Conservation (phyloP, 805 yeast species). For the Cyberlindnera suaveolens region DNA sequence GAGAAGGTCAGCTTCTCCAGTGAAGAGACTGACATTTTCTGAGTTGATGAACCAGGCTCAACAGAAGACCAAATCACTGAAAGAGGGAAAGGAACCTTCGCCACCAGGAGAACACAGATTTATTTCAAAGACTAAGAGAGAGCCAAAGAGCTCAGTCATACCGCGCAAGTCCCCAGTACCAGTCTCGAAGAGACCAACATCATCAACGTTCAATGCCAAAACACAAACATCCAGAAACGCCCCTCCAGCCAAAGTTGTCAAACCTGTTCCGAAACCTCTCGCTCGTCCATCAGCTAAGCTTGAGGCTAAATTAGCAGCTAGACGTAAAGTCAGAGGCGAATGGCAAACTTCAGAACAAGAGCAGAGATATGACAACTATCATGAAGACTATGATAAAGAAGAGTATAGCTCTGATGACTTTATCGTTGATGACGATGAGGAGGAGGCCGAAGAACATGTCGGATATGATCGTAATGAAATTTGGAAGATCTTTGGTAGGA, state of each 20-base stretch:
- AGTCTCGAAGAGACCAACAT: neutral
- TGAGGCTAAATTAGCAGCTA: constrained; percentile 37
- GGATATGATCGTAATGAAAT: constrained; percentile 82
- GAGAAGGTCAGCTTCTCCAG: constrained; percentile 16
- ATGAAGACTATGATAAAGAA: constrained; percentile 39
- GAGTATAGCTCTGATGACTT: constrained; percentile 36
- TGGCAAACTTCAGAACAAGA: neutral
- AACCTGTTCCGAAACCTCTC: constrained; percentile 21
- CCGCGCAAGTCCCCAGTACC: constrained; percentile 4
- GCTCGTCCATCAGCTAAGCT: constrained; percentile 57
- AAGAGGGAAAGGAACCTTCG: constrained; percentile 16
- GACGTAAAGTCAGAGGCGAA: constrained; percentile 21
- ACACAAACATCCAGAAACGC: neutral
- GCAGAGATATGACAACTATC: constrained; percentile 25
- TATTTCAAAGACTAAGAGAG: constrained; percentile 7
- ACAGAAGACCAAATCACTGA: constrained; percentile 23
- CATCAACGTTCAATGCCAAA: neutral
- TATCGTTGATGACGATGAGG: constrained; percentile 46
- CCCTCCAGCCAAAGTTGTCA: neutral
- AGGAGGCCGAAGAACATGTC: constrained; percentile 18
- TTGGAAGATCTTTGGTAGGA: constrained; percentile 76
- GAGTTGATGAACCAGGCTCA: constrained; percentile 56
- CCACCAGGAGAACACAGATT: constrained; percentile 7
- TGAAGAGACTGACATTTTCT: constrained; percentile 44
- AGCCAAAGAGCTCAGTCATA: constrained; percentile 6